Conservation (phyloP, 2,329 filamentous ascomycete genomes). For the Colletotrichum kahawae region DNA sequence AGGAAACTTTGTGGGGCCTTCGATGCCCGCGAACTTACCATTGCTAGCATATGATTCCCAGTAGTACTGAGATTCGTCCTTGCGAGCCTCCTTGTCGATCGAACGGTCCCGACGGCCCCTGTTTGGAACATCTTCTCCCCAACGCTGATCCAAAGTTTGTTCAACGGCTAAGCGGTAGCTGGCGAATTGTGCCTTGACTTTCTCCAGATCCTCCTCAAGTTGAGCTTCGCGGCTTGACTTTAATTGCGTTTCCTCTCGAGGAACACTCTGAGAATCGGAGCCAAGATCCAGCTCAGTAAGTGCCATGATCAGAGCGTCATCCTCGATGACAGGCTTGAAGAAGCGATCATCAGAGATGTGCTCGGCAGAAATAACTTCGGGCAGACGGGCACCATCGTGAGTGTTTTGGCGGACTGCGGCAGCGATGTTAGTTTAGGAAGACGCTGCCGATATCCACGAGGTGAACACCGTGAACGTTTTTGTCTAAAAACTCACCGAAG, state of each 20-base stretch:
- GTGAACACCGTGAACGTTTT: background rate
- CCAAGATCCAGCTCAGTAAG: constrained; percentile 76
- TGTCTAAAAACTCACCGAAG: constrained; percentile 48
- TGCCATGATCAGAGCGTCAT: constrained; percentile 87
- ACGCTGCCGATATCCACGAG: background rate
- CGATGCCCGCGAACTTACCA: constrained; percentile 47
- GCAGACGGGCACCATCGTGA: constrained; percentile 49
- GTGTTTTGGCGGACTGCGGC: constrained; percentile 51
- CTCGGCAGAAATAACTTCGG: constrained; percentile 62
- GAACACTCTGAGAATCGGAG: constrained; percentile 34
- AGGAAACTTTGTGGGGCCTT: background rate
- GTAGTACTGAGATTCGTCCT: constrained; percentile 51
- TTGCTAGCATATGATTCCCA: constrained; percentile 67
- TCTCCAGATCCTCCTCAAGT: constrained; percentile 66
- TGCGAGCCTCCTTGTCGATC: constrained; percentile 21
- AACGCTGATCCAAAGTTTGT: constrained; percentile 69
- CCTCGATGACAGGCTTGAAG: constrained; percentile 83
- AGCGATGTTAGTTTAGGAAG: background rate
- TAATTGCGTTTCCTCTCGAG: constrained; percentile 34
- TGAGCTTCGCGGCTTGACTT: constrained; percentile 55
- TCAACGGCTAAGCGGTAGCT: constrained; percentile 70
- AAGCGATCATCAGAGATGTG: constrained; percentile 80
- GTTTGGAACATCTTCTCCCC: constrained; percentile 59
- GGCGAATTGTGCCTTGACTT: constrained; percentile 64
- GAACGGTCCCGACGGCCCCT: constrained; percentile 23